Base-by-base conservation (phyloP, 805 yeast species). In the Schwanniomyces polymorphus region DNA sequence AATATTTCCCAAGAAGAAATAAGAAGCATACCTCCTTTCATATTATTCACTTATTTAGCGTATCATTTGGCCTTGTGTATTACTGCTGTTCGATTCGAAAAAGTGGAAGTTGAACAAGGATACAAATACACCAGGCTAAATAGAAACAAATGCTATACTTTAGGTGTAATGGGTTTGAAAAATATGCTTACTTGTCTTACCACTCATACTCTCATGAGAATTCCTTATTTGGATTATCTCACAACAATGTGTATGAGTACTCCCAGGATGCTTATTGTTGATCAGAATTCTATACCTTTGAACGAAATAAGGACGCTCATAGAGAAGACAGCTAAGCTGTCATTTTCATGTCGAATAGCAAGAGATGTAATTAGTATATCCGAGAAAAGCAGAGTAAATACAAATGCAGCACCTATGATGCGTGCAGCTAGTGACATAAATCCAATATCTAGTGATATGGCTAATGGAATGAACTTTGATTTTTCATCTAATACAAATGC, bases 21-120 rank as follows among this genome's bases (percentile, higher is more conserved):
- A 18, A 17, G 25, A 23, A 23, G 35, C 17, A 23, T 45, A 14
- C 57, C 60, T 3, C 58, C 60, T 1, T 49, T 52, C 27, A 48
- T 59, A 6, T 41, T 54, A 9, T 54, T 53, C 41, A 42, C 58
- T 27, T 60, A 58, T 38, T 40, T 56, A 42, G 46, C 50, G 8
- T 44, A 38, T 11, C 50, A 53, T 38, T 43, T 56, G 37, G 47
- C 52, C 7, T 58, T 61, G 60, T 58, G 60, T 42, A 46, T 54
- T n/a, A 38, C 56, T n/a, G 54, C 60, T 4, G 50, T 55, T 7
- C 44, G 62, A 42, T 41, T 56, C 10, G 17, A 23, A 9, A 25
- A 42, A 14, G 45, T 42, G 7, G 40, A 42, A 7, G 31, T 34
- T 23, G 28, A 33, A 21, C 38, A 42, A 42, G 45, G 45, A 12